Base-by-base conservation (phyloP, 352 stramenopile species). In the Globisporangium viniferum region DNA sequence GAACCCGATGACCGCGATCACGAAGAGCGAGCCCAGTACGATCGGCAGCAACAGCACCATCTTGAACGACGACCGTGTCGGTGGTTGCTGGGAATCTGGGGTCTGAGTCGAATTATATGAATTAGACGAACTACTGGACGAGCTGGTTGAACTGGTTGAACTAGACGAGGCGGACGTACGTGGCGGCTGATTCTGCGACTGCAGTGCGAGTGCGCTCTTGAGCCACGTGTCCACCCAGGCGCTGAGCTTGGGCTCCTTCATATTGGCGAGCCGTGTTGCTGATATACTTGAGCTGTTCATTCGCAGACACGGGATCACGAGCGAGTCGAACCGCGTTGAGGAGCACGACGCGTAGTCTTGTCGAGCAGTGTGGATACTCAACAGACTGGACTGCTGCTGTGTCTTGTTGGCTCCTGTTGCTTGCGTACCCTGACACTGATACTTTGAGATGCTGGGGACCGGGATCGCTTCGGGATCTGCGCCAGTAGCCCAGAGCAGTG, bases 21-120 rank as follows among this genome's bases (percentile, higher is more conserved):
- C 61, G 29, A 66, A 33, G 29, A 66, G 46, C 35, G 61, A 57
- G 22, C 61, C 46, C 27, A 57, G 27, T 20, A 66, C 51, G 20
- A 66, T 66, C 33, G 61, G 44, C n/a, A 66, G 33, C 12, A 66
- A 14, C 31, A 51, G 51, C 51, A 46, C 29, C 46, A 66, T 57
- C 31, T 66, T 59, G 48, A 66, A 59, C 46, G 61, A 58, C n/a
- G 18, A 33, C 2, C 12, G 3, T 3, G 48, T 12, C 27, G 48
- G 12, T 20, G 22, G 20, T 6, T 49, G 27, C 46, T 36, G 35
- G 55, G 5, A 15, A 0, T 44, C 8, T 31, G 31, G 15, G 4
- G 12, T 15, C 57, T 14, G n/a, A 10, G 36, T 31, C 8, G 56
- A 35, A 29, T 33, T 29, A 2, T 9, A 5, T 8, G 56, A 35